These are phyloP conservation scores for Ophiostoma sp. DNA, from an alignment of 2,329 filamentous ascomycete genomes.

Conservation along the genomic window DNA sequence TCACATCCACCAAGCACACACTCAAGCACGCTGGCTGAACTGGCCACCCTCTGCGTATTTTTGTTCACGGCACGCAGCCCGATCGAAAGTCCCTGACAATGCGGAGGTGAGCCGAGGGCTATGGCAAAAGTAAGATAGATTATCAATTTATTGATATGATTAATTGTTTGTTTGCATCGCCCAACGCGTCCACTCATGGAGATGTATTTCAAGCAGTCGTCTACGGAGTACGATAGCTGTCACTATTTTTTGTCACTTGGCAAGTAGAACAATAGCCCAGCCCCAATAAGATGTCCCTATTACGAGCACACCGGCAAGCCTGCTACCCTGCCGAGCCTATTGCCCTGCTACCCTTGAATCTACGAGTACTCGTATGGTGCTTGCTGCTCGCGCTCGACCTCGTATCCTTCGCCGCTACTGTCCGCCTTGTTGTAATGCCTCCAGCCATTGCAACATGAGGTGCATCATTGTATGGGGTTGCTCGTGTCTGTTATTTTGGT, in stretches of 20 bases:
- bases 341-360: neutral
- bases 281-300: too few relatives aligned
- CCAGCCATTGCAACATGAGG: neutral
- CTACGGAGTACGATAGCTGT: too few relatives aligned
- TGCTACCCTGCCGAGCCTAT: neutral
- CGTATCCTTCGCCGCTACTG: constrained; percentile 11
- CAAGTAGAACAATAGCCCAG: neutral
- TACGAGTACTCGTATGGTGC: neutral
- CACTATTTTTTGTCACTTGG: neutral
- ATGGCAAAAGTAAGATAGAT: neutral
- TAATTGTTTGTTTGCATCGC: neutral
- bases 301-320: neutral
- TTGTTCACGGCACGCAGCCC: neutral
- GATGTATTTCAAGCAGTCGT: constrained; percentile 1
- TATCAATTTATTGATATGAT: constrained; percentile 2
- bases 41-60: neutral
- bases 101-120: neutral
- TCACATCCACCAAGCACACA: neutral
- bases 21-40: neutral
- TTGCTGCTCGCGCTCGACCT: neutral
- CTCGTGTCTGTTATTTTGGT: neutral
- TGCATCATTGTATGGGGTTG: neutral
- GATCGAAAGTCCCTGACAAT: neutral
- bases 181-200: neutral
- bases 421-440: neutral